Base-by-base conservation (phyloP, 2,329 filamentous ascomycete species). In the Microascus cirrosus region DNA sequence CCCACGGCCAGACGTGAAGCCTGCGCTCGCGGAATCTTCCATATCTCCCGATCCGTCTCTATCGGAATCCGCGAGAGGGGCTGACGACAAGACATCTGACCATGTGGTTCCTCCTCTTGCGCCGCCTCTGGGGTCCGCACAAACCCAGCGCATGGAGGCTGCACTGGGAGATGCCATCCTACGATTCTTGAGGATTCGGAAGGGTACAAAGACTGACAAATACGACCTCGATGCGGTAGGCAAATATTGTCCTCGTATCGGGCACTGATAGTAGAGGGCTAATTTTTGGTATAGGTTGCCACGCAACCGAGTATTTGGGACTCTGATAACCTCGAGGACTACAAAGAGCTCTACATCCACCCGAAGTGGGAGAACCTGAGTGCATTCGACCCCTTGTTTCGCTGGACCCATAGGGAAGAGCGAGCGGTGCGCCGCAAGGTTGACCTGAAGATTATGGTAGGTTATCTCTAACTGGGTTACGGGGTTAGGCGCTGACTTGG, bases 241-340 rank as follows among this genome's bases (percentile, higher is more conserved):
- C 58, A 22, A 52, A 39, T 22, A 52, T 10, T 18, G 36, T 39
- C 36, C 45, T 11, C 15, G n/a, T 24, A 13, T n/a, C 22, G 11
- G 11, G 45, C 5, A n/a, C 51, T 7, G 15, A 24, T 53, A 15
- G 3, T 20, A 12, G 20, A 8, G 20, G n/a, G 24, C 63, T 67
- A 39, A 67, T 57, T 24, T 3, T 11, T 52, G 36, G 10, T 53
- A 12, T 32, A 71, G 68, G 61, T 67, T 53, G 69, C 69, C 20
- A 71, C 69, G 1, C 69, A 71, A 53, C 68, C 68, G 0, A 71
- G 70, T 35, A 70, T 71, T 2, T 71, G 69, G 69, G 69, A 71
- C 42, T 69, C 69, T 0, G 67, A 68, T 34, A 66, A 69, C 10
- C 36, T 71, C 18, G 69, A 71, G 50, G 64, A 70, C 42, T 70